Conservation (phyloP, 176 grass and related monocot species). For the Alopecurus myosuroides region DNA sequence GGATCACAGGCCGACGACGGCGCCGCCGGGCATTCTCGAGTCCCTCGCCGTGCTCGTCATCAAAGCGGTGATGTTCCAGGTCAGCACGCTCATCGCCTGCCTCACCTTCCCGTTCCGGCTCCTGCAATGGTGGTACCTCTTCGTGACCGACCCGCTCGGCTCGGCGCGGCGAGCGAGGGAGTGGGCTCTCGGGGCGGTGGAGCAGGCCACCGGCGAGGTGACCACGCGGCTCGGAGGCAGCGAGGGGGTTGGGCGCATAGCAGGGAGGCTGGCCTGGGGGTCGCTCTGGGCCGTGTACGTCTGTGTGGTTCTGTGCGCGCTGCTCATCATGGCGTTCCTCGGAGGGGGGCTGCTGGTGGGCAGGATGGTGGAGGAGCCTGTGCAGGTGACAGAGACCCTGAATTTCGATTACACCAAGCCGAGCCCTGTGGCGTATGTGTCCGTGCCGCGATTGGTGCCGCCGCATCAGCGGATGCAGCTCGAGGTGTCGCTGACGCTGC, state of each 20-base stretch:
- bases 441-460: constrained; percentile 36
- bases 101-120: constrained; percentile 63
- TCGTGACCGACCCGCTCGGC: constrained; percentile 55
- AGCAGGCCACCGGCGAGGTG: constrained; percentile 25
- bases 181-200: constrained; percentile 28
- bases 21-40: constrained; percentile 31
- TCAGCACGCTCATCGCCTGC: constrained; percentile 45
- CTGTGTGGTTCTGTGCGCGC: constrained; percentile 44
- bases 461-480: constrained; percentile 71
- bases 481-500: constrained; percentile 64
- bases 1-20: not conserved
- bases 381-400: constrained; percentile 62
- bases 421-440: constrained; percentile 61
- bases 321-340: constrained; percentile 63
- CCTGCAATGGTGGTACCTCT: constrained; percentile 50
- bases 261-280: constrained; percentile 50
- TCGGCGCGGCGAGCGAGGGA: constrained; percentile 22
- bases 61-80: constrained; percentile 62
- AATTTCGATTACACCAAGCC: constrained; percentile 93
- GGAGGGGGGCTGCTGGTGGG: constrained; percentile 56
- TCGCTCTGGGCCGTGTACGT: constrained; percentile 78
- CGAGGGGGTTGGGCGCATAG: constrained; percentile 33
- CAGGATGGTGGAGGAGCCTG: constrained; percentile 55
- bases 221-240: constrained; percentile 20
- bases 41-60: constrained; percentile 43